These are phyloP conservation scores for Plantago major DNA, from an alignment of 257 asterid genomes.

Conservation along the genomic window DNA sequence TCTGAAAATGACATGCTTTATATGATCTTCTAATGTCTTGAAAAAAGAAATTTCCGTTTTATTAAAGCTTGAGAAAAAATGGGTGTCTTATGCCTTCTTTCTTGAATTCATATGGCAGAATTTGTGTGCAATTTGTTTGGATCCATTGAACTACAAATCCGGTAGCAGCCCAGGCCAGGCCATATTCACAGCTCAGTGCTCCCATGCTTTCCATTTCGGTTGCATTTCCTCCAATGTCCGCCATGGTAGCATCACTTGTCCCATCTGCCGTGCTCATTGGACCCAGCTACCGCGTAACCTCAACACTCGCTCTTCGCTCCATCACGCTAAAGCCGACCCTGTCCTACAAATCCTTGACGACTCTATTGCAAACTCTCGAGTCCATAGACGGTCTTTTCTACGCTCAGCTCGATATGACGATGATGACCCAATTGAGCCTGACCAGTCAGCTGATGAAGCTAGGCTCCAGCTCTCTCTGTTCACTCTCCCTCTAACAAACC, in stretches of 20 bases:
- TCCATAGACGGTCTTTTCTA: slow-evolving; percentile 77
- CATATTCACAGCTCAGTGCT: slow-evolving; percentile 88
- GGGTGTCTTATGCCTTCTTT: slow-evolving; percentile 11
- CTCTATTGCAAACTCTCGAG: slow-evolving; percentile 79
- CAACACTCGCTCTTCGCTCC: slow-evolving; percentile 39
- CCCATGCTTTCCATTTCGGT: slow-evolving; percentile 81
- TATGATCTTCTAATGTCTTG: no score
- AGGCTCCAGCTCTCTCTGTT: slow-evolving; percentile 63
- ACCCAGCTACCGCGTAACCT: slow-evolving; percentile 82
- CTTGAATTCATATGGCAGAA: slow-evolving; percentile 39
- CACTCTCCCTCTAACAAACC: slow-evolving; percentile 30
- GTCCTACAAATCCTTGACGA: slow-evolving; percentile 85
- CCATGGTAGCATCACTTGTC: slow-evolving; percentile 90
- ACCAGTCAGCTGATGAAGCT: slow-evolving; percentile 35
- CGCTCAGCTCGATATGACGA: slow-evolving; percentile 80
- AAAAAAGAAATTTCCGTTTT: not conserved
- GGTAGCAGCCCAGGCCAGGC: slow-evolving; percentile 75
- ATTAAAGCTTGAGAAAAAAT: not conserved
- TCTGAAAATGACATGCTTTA: no score
- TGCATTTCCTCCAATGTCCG: slow-evolving; percentile 93
- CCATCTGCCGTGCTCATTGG: slow-evolving; percentile 93
- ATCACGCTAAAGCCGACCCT: slow-evolving; percentile 55
- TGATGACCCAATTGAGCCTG: slow-evolving; percentile 78
- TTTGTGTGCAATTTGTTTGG: slow-evolving; percentile 79
- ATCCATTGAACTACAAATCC: slow-evolving; percentile 59